Base-by-base conservation (phyloP, 345 rosid genomes). In the Boechera stricta region DNA sequence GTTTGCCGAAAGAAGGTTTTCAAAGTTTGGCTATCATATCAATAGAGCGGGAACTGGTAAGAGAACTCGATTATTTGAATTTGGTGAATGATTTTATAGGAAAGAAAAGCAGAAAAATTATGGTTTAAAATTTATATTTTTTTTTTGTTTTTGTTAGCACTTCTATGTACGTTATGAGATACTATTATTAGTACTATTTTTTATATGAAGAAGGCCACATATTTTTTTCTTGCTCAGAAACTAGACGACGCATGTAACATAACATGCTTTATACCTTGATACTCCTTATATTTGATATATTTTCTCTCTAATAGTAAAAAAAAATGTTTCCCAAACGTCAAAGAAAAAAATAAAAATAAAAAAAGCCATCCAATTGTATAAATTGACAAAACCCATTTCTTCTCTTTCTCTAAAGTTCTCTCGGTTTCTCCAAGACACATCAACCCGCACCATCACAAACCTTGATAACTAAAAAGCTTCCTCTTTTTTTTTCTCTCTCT, bases 391-490 rank as follows among this genome's bases (percentile, higher is more conserved):
- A 35, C 4, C 65, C 2, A 2, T 31, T 45, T 8, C 6, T 57
- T 70, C 42, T 69, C 64, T 44, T 28, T 24, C 2, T 7, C 7
- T 21, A 35, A 21, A 5, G 21, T 0, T n/a, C 28, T 35, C 47
- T 24, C 8, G 18, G 26, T 68, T 52, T 29, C 24, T 52, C 28
- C 48, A 7, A 61, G 15, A 47, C 12, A 58, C 47, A 58, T 58
- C 57, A 26, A 55, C 5, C 64, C 12, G 53, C 64, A 69, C 7
- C 66, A 59, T 33, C 58, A 48, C 58, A 60, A 48, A 60, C 41
- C 48, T 55, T 10, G 53, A 13, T 26, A 1, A 36, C 42, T 33
- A 15, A 57, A 69, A 69, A 69, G 54, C 70, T 53, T 29, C 24
- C 44, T 29, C 7, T 32, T 26, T 26, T 29, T 7, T 31, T 15